Evolutionary conservation across 768 basidiomycete genomes (phyloP), one percentile per base, ranked within the genome.

Genomic region (Kwoniella sp.): DNA sequence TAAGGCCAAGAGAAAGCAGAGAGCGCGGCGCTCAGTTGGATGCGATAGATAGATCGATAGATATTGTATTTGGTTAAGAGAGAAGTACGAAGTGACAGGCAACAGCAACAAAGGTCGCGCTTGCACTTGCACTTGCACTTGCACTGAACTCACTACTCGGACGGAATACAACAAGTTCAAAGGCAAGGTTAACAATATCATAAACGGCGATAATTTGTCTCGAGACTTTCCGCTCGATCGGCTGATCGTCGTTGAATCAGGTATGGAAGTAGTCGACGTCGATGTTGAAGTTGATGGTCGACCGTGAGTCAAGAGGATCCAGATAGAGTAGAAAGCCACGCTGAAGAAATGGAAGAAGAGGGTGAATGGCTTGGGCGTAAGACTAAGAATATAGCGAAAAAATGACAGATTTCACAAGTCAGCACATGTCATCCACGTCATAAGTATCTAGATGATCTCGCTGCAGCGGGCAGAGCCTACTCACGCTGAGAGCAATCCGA

Each of bases 291-390:
- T 37, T 61, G 52, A 53, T 10, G 81, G 77, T 13, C 80, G 82
- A 49, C 85, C 84, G 59, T 83, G 86, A 9, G 87, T 88, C 80
- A 97, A 93, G 80, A 96, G 84, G 55, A 89, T 83, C 86, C 88
- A 98, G 76, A 97, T 88, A 1, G 93, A 88, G 81, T 96, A 99
- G 68, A 99, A 85, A 0, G 96, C 96, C 68, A 99, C 96, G 26
- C 85, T 82, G 84, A 95, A 99, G 82, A 99, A 99, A 83, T 98
- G 96, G 74, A 85, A 86, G 68, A 88, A 86, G 21, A 99, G 86
- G 49, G 92, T 82, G 12, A 85, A 65, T 0, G 93, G 91, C n/a
- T 89, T 88, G 5, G 90, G 88, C 1, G 85, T 83, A 63, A 95
- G 85, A 13, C 93, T 95, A 44, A 2, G 21, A 27, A 25, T 1